Conservation (phyloP, 148 eudicot genomes). For the Vaccinium macrocarpon region DNA sequence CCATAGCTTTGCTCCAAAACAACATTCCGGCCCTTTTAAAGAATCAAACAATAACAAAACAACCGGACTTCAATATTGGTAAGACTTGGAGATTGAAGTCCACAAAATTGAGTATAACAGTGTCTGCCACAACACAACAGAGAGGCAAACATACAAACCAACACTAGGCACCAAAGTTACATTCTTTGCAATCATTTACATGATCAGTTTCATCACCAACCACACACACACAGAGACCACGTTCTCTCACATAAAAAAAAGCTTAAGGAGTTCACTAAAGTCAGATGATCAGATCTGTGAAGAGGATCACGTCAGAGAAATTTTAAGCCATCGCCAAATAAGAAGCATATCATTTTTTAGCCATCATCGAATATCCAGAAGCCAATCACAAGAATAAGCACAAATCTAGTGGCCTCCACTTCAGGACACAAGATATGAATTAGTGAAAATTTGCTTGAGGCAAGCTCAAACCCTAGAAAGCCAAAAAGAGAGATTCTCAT, state of each 20-base stretch:
- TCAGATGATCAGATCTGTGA: background rate
- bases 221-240: background rate
- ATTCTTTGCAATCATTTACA: background rate
- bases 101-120: background rate
- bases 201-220: no score
- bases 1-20: conserved; percentile 70
- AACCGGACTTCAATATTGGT: background rate
- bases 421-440: background rate
- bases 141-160: background rate
- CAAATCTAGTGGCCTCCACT: background rate
- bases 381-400: background rate
- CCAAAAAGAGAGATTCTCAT: background rate
- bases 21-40: conserved; percentile 56
- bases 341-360: background rate
- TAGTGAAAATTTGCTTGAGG: background rate
- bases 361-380: background rate
- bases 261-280: background rate
- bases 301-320: background rate
- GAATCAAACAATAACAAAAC: background rate
- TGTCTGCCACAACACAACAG: background rate
- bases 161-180: background rate
- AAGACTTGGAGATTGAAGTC: background rate
- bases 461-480: background rate
- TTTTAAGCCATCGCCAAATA: background rate
- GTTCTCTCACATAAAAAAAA: background rate